These are phyloP conservation scores for Cyberlindnera mrakii DNA, from an alignment of 805 yeast genomes.

Conservation along the genomic window DNA sequence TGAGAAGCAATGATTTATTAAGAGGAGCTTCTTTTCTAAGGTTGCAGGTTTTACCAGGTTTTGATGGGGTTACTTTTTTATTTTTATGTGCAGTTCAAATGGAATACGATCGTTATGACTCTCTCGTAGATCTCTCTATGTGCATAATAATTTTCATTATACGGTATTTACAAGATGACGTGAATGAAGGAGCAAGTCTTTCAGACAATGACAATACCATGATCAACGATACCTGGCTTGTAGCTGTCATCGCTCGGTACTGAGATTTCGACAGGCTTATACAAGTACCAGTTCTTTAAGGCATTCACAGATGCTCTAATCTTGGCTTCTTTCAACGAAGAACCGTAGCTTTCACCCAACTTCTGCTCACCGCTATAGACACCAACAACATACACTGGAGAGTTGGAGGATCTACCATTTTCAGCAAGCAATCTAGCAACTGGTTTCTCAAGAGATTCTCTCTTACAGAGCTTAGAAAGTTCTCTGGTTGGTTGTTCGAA, in stretches of 20 bases:
- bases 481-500: conserved; percentile 86
- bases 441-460: conserved; percentile 70
- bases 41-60: background rate
- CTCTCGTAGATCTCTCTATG: background rate
- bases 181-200: background rate
- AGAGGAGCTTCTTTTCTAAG: background rate
- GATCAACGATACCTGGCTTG: conserved; percentile 35
- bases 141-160: background rate
- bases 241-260: conserved; percentile 53
- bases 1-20: conserved; percentile 8
- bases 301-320: conserved; percentile 89
- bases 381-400: conserved; percentile 87
- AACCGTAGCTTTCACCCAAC: conserved; percentile 92
- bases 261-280: conserved; percentile 64
- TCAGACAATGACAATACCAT: conserved; percentile 39
- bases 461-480: conserved; percentile 66
- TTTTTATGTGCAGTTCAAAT: background rate
- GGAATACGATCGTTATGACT: background rate
- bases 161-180: too few species aligned
- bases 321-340: conserved; percentile 85
- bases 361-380: conserved; percentile 78
- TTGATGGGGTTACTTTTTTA: background rate
- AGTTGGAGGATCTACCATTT: conserved; percentile 80
- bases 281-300: conserved; percentile 85
- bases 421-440: conserved; percentile 82